Evolutionary conservation across 345 rosid genomes (phyloP).

Genomic region (Excoecaria agallocha): DNA sequence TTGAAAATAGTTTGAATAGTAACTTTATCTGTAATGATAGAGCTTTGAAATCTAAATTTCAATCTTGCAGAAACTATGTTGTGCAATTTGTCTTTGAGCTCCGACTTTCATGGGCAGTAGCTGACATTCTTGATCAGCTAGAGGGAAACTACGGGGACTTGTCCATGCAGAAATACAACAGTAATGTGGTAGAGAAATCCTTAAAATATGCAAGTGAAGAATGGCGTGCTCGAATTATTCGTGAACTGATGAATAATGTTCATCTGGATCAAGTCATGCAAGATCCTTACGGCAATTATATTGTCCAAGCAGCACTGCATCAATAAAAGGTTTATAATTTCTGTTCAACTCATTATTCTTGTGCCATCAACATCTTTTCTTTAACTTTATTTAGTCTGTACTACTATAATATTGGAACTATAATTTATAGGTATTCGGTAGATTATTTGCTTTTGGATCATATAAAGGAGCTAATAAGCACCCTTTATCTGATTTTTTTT

Average conservation of each 20-base stretch:
- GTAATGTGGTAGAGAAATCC: constrained; percentile 89
- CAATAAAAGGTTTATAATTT: constrained; percentile 48
- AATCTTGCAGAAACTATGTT: constrained; percentile 62
- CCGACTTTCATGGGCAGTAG: constrained; percentile 51
- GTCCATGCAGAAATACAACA: constrained; percentile 83
- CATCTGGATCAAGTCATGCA: constrained; percentile 72
- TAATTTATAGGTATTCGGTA: not conserved
- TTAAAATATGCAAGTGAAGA: constrained; percentile 57
- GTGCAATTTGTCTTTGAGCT: constrained; percentile 72
- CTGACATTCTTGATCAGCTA: constrained; percentile 54
- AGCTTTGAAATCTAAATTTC: constrained; percentile 2
- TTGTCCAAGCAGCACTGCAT: constrained; percentile 73
- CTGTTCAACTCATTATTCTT: not conserved
- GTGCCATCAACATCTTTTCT: not conserved
- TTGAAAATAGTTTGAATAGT: not conserved
- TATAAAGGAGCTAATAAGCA: too few species aligned
- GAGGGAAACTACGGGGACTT: constrained; percentile 70
- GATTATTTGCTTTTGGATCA: not conserved
- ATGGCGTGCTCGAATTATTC: constrained; percentile 37
- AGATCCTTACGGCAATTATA: constrained; percentile 83
- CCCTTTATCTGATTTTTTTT: not conserved
- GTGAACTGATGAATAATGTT: constrained; percentile 54
- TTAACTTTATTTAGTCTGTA: not conserved
- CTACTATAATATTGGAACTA: not conserved
- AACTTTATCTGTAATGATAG: not conserved